phyloP scores from a whole-genome alignment of 805 yeast species.

The Kazachstania psychrophila region DNA sequence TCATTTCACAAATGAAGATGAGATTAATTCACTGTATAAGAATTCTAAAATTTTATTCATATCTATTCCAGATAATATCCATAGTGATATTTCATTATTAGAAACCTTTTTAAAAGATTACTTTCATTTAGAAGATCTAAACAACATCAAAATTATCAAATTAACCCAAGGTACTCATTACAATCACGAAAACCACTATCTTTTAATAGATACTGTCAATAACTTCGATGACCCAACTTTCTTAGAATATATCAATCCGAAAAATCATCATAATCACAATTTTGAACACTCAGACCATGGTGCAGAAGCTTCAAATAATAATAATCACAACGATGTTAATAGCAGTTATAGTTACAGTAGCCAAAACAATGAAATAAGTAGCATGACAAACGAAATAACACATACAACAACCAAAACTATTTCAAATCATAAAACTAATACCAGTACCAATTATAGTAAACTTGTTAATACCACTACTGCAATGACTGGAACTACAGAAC shows the following conservation, averaged over 20 bases:
- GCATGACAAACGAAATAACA: not conserved
- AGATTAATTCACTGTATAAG: not conserved
- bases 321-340: not conserved
- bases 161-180: conserved; percentile 23
- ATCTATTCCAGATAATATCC: conserved; percentile 28
- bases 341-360: too few relatives aligned
- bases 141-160: conserved; percentile 24
- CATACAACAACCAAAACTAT: not conserved
- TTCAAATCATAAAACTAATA: not conserved
- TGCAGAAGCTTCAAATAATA: not conserved
- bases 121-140: conserved; percentile 24
- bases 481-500: conserved; percentile 1
- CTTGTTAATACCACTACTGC: not conserved
- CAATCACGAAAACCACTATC: conserved; percentile 29
- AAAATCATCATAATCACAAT: not conserved
- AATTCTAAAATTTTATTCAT: conserved; percentile 18
- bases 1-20: conserved; percentile 7
- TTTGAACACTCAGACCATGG: not conserved
- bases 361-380: too few relatives aligned
- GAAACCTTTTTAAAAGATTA: conserved; percentile 27
- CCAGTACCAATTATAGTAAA: not conserved
- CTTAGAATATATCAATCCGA: conserved; percentile 16
- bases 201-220: conserved; percentile 23
- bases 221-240: conserved; percentile 25
- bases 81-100: conserved; percentile 23